Evolutionary conservation across 2,329 filamentous ascomycete species (phyloP).

Genomic region (Trichoderma simmonsii): DNA sequence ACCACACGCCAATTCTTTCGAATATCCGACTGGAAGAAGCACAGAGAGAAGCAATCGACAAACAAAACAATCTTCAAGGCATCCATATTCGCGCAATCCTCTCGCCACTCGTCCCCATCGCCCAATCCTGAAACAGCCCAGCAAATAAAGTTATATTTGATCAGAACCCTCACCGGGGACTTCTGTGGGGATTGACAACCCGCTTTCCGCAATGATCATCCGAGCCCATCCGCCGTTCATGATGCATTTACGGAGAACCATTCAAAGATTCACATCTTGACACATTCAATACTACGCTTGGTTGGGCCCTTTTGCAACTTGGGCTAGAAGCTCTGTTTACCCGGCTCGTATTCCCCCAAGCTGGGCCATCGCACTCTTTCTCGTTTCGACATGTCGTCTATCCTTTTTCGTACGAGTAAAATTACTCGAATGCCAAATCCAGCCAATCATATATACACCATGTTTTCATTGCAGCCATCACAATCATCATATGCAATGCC

Average conservation of each 20-base stretch:
- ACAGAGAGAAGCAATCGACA: neutral
- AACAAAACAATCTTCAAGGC: neutral
- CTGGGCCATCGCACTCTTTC: neutral
- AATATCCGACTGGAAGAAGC: neutral
- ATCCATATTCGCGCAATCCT: neutral
- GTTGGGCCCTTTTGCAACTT: neutral
- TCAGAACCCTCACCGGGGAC: neutral
- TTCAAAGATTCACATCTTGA: neutral
- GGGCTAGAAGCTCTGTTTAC: neutral
- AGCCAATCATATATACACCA: neutral
- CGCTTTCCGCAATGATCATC: constrained; percentile 2
- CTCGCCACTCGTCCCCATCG: neutral
- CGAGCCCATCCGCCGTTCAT: neutral
- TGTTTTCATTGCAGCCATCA: neutral
- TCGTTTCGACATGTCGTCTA: constrained; percentile 1
- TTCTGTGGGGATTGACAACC: neutral
- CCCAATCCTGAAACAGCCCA: constrained; percentile 6
- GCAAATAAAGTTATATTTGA: constrained; percentile 7
- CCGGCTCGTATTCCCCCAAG: neutral
- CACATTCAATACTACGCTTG: neutral
- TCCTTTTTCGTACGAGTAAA: neutral
- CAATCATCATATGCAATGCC: neutral
- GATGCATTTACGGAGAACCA: neutral
- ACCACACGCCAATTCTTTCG: too few species aligned
- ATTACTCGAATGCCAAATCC: neutral